Percentiles rank a stretch among this genome's conserved stretches.
phyloP scores from a whole-genome alignment of 345 rosid species.

The Clarkia xantiana region DNA sequence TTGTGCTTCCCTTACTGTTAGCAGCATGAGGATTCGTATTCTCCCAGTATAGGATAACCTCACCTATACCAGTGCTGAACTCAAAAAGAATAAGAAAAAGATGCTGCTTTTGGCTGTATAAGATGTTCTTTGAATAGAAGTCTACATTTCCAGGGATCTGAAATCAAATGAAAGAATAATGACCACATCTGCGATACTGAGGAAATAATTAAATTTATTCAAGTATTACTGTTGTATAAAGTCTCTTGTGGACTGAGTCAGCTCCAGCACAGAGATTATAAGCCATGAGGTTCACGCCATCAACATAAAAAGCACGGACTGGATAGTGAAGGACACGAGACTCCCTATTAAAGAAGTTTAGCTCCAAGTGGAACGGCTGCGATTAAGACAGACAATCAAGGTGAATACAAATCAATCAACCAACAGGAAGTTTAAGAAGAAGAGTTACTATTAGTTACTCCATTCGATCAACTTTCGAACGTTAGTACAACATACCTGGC shows the following conservation, averaged over 20 bases:
- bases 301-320: slow-evolving; percentile 76
- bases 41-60: slow-evolving; percentile 91
- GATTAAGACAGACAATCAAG: slow-evolving; percentile 23
- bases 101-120: slow-evolving; percentile 57
- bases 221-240: slow-evolving; percentile 54
- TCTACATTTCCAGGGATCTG: slow-evolving; percentile 84
- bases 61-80: slow-evolving; percentile 67
- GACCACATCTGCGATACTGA: neutral
- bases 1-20: slow-evolving; percentile 61
- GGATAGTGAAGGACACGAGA: slow-evolving; percentile 94
- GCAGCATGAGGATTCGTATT: slow-evolving; percentile 48
- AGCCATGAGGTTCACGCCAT: slow-evolving; percentile 76
- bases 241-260: slow-evolving; percentile 69
- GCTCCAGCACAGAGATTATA: slow-evolving; percentile 76
- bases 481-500: slow-evolving; percentile 34
- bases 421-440: slow-evolving; percentile 2
- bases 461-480: too few species aligned
- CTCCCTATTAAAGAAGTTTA: slow-evolving; percentile 87
- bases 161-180: slow-evolving; percentile 10
- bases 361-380: slow-evolving; percentile 96
- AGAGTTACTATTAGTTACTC: too few species aligned
- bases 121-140: slow-evolving; percentile 55
- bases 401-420: slow-evolving; percentile 12
- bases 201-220: neutral
- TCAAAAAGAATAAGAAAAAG: slow-evolving; percentile 79